Conservation (phyloP, 768 basidiomycete genomes). For the Inosperma sp. region DNA sequence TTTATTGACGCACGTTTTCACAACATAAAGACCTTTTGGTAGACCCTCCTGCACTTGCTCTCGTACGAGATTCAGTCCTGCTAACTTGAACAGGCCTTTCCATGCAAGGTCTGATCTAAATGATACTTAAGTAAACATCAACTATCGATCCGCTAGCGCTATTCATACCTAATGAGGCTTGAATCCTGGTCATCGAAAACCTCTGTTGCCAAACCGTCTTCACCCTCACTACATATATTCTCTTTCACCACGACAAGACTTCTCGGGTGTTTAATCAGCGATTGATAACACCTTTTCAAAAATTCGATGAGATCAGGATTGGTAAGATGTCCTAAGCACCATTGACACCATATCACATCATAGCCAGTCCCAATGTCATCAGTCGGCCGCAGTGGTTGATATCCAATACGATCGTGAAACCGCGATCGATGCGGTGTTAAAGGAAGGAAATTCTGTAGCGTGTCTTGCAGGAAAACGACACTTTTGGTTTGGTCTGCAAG, state of each 20-base stretch:
- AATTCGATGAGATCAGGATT: slow-evolving; percentile 76
- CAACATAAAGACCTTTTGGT: slow-evolving; percentile 72
- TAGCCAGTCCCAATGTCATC: slow-evolving; percentile 59
- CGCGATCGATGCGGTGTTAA: slow-evolving; percentile 38
- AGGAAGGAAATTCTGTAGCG: slow-evolving; percentile 82
- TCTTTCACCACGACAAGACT: slow-evolving; percentile 89
- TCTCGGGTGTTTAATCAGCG: slow-evolving; percentile 43
- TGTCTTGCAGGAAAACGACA: slow-evolving; percentile 74
- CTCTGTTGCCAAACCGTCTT: slow-evolving; percentile 44
- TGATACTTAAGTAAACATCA: slow-evolving; percentile 7
- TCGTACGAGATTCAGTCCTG: slow-evolving; percentile 65
- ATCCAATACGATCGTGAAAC: slow-evolving; percentile 65
- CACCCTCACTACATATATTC: slow-evolving; percentile 66
- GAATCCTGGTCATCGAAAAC: slow-evolving; percentile 86
- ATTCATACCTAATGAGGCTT: slow-evolving; percentile 72
- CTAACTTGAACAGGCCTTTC: slow-evolving; percentile 67
- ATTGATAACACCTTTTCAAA: slow-evolving; percentile 55
- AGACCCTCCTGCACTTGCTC: slow-evolving; percentile 83
- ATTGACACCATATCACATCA: slow-evolving; percentile 95
- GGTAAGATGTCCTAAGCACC: slow-evolving; percentile 88
- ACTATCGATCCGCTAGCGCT: background rate
- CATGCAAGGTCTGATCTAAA: slow-evolving; percentile 79
- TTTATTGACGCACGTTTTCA: slow-evolving; percentile 66
- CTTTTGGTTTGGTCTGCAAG: slow-evolving; percentile 59
- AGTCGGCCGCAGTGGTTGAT: slow-evolving; percentile 38